phyloP scores from a whole-genome alignment of 805 yeast genomes.

The Ogataea nonfermentans region DNA sequence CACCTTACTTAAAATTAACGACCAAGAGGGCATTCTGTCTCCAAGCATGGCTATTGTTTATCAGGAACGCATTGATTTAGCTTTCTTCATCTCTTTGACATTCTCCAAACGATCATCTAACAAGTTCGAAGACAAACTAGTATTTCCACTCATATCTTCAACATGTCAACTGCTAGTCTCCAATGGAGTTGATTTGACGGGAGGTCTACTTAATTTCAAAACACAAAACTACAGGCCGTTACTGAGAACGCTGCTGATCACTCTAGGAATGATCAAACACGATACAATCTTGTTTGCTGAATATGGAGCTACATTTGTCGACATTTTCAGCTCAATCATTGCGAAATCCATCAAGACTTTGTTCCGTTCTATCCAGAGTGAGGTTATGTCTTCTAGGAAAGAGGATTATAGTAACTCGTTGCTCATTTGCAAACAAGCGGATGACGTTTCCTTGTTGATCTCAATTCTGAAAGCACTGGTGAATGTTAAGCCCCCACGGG shows the following conservation, averaged over 20 bases:
- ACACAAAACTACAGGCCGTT: slow-evolving; percentile 53
- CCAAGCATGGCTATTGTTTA: slow-evolving; percentile 49
- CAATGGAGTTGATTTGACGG: slow-evolving; percentile 46
- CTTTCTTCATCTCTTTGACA: slow-evolving; percentile 51
- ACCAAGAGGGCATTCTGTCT: slow-evolving; percentile 50
- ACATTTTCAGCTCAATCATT: slow-evolving; percentile 59
- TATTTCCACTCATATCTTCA: slow-evolving; percentile 43
- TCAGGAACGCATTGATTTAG: slow-evolving; percentile 63
- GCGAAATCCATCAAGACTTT: slow-evolving; percentile 64
- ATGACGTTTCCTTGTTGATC: slow-evolving; percentile 62
- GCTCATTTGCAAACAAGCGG: slow-evolving; percentile 50
- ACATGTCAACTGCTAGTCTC: slow-evolving; percentile 48
- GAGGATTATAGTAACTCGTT: slow-evolving; percentile 33
- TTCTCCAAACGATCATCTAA: slow-evolving; percentile 33
- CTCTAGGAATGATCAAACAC: slow-evolving; percentile 43
- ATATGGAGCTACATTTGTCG: slow-evolving; percentile 50
- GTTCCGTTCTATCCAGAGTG: slow-evolving; percentile 57
- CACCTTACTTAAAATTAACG: slow-evolving; percentile 50
- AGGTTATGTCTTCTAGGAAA: slow-evolving; percentile 43
- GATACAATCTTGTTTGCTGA: slow-evolving; percentile 42
- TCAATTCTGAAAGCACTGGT: slow-evolving; percentile 63
- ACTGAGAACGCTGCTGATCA: slow-evolving; percentile 54
- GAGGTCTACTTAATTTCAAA: slow-evolving; percentile 39
- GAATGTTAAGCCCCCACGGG: slow-evolving; percentile 44
- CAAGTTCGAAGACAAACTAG: slow-evolving; percentile 34